A percentile compares a stretch with the other conserved stretches of the same genome.
These are phyloP conservation scores for Xerocomus minutiporus DNA, from an alignment of 1,284 basidiomycete species.

Conservation along the genomic window DNA sequence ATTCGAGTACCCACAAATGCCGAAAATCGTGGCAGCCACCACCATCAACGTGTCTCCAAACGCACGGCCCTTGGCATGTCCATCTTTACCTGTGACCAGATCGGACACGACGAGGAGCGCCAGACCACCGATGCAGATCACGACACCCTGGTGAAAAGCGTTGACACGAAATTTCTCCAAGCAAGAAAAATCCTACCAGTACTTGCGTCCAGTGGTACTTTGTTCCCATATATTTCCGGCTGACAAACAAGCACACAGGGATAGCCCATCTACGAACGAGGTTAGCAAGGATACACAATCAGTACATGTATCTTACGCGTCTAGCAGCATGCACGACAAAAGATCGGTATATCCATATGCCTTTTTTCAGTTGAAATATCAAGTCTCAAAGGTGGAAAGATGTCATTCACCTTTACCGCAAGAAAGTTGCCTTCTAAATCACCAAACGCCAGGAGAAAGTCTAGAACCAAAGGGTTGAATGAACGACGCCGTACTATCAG, in stretches of 20 bases:
- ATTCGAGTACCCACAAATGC: conserved; percentile 57
- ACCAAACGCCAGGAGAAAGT: conserved; percentile 69
- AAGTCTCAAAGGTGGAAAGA: neutral
- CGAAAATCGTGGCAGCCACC: conserved; percentile 77
- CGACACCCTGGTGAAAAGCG: conserved; percentile 49
- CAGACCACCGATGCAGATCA: conserved; percentile 68
- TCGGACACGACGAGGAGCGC: conserved; percentile 74
- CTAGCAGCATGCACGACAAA: conserved; percentile 83
- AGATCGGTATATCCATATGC: conserved; percentile 83
- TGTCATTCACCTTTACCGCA: conserved; percentile 59
- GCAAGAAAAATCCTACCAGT: conserved; percentile 39
- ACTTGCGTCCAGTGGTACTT: conserved; percentile 80
- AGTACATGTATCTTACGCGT: conserved; percentile 52
- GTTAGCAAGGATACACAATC: conserved; percentile 2
- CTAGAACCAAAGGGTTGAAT: conserved; percentile 34
- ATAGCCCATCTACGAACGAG: conserved; percentile 65
- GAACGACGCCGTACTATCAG: neutral
- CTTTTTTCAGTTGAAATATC: conserved; percentile 27
- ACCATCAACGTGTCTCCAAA: conserved; percentile 83
- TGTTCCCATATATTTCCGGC: conserved; percentile 74
- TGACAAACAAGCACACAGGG: conserved; percentile 75
- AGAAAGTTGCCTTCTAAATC: conserved; percentile 83
- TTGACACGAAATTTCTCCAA: neutral
- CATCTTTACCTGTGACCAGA: conserved; percentile 63
- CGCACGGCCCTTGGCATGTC: conserved; percentile 53